Base-by-base conservation (phyloP, 1,139 yeast genomes). In the Taphrina communis region DNA sequence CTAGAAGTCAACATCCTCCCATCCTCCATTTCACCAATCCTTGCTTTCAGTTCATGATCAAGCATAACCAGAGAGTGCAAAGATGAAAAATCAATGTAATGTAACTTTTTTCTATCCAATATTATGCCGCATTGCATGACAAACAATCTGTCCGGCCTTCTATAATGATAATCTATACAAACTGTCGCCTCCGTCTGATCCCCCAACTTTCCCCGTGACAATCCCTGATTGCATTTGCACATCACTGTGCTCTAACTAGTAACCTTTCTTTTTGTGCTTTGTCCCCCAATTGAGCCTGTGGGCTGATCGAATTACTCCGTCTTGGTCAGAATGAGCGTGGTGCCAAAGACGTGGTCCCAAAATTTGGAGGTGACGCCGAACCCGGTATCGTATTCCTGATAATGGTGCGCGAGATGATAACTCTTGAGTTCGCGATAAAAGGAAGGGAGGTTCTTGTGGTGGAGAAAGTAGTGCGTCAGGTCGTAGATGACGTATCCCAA, bases 341-440 rank as follows among this genome's bases (percentile, higher is more conserved):
- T 94, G 68, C 88, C 89, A 78, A 95, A 94, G 17, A 94, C 90
- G 58, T 82, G 84, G 79, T 94, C 99, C 99, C 99, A 94, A 79
- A 91, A 91, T 80, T 85, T 86, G 71, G 92, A 85, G 55, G 98
- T 90, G 71, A 94, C 98, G 74, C 99, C 99, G 75, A 91, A 94
- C 1, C 98, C 99, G 76, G 92, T 80, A 79, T 94, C 97, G 79
- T 90, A 95, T 79, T 95, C 93, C 82, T 93, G 93, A 82, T 94
- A 94, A 77, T 94, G 99, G 79, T 94, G 99, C 78, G 93, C 98
- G 19, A 69, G 51, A 79, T 94, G 99, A 77, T 90, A 88, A 66
- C 89, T 90, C 80, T 94, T 94, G 76, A 91, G 81, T 52, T 85
- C 86, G 77, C 90, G 93, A 79, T 90, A 81, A 77, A 82, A 89